phyloP scores from a whole-genome alignment of 441 rosid species.

The Breynia disticha region DNA sequence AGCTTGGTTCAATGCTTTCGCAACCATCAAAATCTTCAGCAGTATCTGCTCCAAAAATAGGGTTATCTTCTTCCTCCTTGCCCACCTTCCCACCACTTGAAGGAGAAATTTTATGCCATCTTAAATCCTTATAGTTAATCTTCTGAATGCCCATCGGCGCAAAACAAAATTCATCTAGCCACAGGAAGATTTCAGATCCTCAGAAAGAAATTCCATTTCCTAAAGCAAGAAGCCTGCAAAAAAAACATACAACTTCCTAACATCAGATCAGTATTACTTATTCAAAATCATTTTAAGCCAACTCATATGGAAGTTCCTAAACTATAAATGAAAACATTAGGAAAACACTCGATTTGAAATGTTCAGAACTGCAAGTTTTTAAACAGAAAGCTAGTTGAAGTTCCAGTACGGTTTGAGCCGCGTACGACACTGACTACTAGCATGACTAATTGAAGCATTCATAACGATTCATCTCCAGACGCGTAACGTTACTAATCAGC shows the following conservation, averaged over 20 bases:
- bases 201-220: constrained; percentile 11
- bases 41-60: constrained; percentile 19
- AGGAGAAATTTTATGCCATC: constrained; percentile 13
- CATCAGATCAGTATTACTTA: constrained; percentile 4
- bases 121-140: constrained; percentile 19
- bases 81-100: constrained; percentile 13
- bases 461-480: no score
- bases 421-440: no score
- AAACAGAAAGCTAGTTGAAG: neutral
- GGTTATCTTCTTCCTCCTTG: constrained; percentile 21
- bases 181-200: constrained; percentile 12
- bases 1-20: constrained; percentile 21
- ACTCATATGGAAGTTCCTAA: constrained; percentile 1
- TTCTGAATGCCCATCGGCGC: constrained; percentile 30
- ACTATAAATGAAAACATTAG: neutral
- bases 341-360: no score
- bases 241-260: constrained; percentile 11
- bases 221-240: constrained; percentile 24
- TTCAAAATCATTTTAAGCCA: neutral
- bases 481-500: no score
- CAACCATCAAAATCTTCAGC: constrained; percentile 38
- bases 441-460: no score
- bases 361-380: no score
- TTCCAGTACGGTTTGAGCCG: neutral
- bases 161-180: constrained; percentile 15